Evolutionary conservation across 441 rosid species (phyloP), one percentile per base, ranked within the genome.

Genomic region (Omphalea diandra): DNA sequence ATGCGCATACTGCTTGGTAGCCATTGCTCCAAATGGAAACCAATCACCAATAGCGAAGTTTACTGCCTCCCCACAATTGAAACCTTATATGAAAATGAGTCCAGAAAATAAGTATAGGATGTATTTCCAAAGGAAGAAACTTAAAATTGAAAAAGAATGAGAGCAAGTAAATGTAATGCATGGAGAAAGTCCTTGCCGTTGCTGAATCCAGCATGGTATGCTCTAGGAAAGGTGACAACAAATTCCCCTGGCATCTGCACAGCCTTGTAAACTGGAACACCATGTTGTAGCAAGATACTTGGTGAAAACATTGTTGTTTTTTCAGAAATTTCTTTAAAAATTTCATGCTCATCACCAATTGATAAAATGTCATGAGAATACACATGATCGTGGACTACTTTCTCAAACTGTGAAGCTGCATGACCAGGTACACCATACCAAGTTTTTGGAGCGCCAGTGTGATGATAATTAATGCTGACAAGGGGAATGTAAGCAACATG

Each of bases 251-350:
- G 80, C 71, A 65, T 86, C 72, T 84, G 88, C 68, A 83, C 78
- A 43, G 88, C 86, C 78, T 76, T 84, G 75, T 73, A 83, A 52
- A 86, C 88, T 52, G 84, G 82, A 26, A 86, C 82, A 7, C 58
- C 61, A 12, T 81, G 75, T 66, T 86, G 38, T 67, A 78, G 36
- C 81, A 83, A 70, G 49, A 81, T 70, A 9, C 46, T 75, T 14
- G 87, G 88, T 33, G 85, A 80, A 65, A 84, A 86, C 67, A 83
- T 56, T 18, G 85, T 84, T 57, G 87, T 83, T 69, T 84, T 86
- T 50, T 64, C 76, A 9, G 73, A 57, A 31, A 86, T 65, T 43
- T 71, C 65, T 18, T 73, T 70, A 35, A 79, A 80, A 71, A 75
- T 83, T 62, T 80, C 80, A 31, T 77, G 83, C 61, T 75, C 85